Conservation (phyloP, 2,329 filamentous ascomycete genomes). For the Cladosporium sp. region DNA sequence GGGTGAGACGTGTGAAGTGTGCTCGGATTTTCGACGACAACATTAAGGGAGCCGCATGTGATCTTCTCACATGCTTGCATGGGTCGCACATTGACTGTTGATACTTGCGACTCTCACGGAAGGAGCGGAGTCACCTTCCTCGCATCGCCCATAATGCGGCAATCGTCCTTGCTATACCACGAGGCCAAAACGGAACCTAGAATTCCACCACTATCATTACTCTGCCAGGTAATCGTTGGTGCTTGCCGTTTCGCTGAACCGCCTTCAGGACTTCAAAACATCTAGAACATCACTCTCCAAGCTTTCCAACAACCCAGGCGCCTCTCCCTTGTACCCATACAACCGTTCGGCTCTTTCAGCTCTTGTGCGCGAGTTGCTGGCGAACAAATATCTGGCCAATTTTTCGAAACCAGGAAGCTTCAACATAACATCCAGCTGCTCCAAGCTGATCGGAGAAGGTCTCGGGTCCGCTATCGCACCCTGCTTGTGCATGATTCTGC, state of each 20-base stretch:
- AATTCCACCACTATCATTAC: background rate
- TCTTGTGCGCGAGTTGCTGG: conserved; percentile 58
- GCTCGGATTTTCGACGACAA: background rate
- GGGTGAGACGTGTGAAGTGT: background rate
- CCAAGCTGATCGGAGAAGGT: conserved; percentile 32
- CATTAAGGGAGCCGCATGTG: background rate
- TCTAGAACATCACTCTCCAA: conserved; percentile 42
- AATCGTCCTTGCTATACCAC: background rate
- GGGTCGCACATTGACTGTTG: background rate
- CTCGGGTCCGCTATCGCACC: conserved; percentile 31
- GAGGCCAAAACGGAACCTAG: background rate
- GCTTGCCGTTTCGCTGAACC: background rate
- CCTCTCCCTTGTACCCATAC: conserved; percentile 59
- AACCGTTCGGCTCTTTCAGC: conserved; percentile 57
- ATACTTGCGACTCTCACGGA: background rate
- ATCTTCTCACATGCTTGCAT: background rate
- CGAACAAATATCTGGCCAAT: conserved; percentile 44
- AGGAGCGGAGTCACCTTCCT: background rate
- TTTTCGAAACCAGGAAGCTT: conserved; percentile 26
- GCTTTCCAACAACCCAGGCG: conserved; percentile 54
- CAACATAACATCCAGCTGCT: conserved; percentile 36
- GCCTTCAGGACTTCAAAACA: conserved; percentile 1
- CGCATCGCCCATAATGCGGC: background rate
- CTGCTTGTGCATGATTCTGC: conserved; percentile 33
- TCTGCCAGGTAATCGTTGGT: background rate